Evolutionary conservation across 2,329 filamentous ascomycete species (phyloP), one percentile per base, ranked within the genome.

Genomic region (Bipolaris bicolor): DNA sequence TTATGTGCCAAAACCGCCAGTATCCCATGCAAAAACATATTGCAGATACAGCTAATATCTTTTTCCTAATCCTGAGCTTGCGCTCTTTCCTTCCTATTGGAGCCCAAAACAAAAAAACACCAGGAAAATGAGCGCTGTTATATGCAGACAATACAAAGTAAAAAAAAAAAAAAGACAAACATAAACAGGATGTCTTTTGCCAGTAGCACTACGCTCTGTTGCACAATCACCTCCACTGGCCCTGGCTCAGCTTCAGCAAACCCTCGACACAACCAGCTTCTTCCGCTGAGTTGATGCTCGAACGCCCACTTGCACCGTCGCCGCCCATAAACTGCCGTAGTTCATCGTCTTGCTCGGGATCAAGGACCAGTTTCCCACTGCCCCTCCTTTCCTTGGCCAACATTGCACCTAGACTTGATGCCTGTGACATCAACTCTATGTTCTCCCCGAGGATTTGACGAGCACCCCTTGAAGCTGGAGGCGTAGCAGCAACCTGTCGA

Each of bases 241-340:
- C 94, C 78, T 96, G 91, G 69, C 92, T 96, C 44, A 98, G 82
- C 49, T 91, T 94, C 61, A 97, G 76, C 62, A 98, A 78, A n/a
- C 92, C 92, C 52, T 94, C 91, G 45, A 97, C 89, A 71, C 92
- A 96, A 72, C 96, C 92, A 75, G 96, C 82, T 72, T 97, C 94
- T 57, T 81, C 80, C 18, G 78, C 79, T 10, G 76, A 77, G 40
- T 77, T 78, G 41, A 76, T 66, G 44, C 72, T 77, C 39, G 70
- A 91, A 71, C 88, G 88, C 7, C 86, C 88, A 26, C 70, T 58
- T 61, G 72, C 47, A 71, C 85, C 86, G 61, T 86, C 82, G 31
- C 85, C 83, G 33, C 82, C 80, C 88, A 95, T 93, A 75, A 94
- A 93, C 3, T 81, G 82, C 61, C 89, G 86, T 41, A 94, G 83